Percentiles rank a stretch among this genome's conserved stretches.
Conservation (phyloP, 2,329 filamentous ascomycete species). For the Lachnellula arida region DNA sequence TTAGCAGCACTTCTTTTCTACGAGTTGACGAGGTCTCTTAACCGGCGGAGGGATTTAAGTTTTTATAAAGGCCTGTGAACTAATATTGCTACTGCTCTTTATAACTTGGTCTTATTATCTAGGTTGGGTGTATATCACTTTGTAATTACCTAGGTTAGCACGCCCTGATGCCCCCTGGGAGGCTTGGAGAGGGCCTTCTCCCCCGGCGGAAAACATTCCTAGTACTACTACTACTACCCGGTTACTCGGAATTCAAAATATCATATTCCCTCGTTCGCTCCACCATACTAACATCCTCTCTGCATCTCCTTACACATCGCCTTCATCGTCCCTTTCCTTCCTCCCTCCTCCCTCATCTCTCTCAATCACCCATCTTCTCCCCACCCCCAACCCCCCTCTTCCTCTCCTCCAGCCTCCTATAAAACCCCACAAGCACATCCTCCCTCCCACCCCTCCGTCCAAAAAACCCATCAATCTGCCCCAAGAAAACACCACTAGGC, state of each 20-base stretch:
- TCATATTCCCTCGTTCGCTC: not conserved
- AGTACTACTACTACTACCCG: not conserved
- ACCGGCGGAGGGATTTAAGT: too few relatives aligned
- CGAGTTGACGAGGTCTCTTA: too few relatives aligned
- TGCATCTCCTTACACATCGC: not conserved
- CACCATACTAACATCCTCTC: not conserved
- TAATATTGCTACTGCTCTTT: too few relatives aligned
- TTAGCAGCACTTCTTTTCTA: too few relatives aligned
- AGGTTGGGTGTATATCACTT: too few relatives aligned
- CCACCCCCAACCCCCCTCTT: not conserved
- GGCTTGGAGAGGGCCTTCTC: too few relatives aligned
- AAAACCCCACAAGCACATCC: not conserved
- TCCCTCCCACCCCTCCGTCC: not conserved
- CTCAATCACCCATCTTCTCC: not conserved
- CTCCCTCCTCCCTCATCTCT: not conserved
- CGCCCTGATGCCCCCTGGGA: too few relatives aligned
- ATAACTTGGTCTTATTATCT: too few relatives aligned
- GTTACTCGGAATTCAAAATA: not conserved
- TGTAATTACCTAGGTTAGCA: too few relatives aligned
- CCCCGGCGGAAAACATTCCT: too few relatives aligned
- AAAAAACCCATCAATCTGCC: slow-evolving; percentile 7
- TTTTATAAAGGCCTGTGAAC: too few relatives aligned
- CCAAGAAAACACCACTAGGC: not conserved
- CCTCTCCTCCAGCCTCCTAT: not conserved
- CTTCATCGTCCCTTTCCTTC: too few relatives aligned